Conservation (phyloP, 768 basidiomycete genomes). For the Candolleomyces efflorescens region DNA sequence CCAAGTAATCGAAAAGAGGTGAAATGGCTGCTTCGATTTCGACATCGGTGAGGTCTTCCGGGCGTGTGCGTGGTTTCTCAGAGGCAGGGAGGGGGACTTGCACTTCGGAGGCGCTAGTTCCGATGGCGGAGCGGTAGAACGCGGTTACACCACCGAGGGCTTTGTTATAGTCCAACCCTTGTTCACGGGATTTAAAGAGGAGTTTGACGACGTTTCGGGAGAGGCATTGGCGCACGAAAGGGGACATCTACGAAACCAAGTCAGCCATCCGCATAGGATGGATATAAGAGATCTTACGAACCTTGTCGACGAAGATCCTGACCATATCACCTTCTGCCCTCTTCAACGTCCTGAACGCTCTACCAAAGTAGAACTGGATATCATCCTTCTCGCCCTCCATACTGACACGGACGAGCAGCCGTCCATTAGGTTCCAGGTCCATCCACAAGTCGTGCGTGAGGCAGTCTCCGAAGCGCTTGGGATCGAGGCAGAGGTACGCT, state of each 20-base stretch:
- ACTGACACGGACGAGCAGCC: conserved; percentile 82
- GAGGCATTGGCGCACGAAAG: conserved; percentile 84
- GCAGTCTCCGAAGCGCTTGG: conserved; percentile 82
- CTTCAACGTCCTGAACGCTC: conserved; percentile 91
- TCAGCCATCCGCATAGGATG: no score
- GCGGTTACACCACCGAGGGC: conserved; percentile 79
- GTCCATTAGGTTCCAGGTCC: conserved; percentile 82
- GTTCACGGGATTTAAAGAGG: conserved; percentile 58
- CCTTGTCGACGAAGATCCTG: conserved; percentile 96
- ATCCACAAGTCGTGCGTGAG: conserved; percentile 90
- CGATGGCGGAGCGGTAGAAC: conserved; percentile 76
- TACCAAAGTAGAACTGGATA: conserved; percentile 94
- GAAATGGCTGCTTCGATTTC: conserved; percentile 93
- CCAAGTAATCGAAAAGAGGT: conserved; percentile 94
- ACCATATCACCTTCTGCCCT: conserved; percentile 95
- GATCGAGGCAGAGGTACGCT: conserved; percentile 90
- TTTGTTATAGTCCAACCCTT: conserved; percentile 80
- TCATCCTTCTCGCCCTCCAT: conserved; percentile 99
- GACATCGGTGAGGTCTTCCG: conserved; percentile 83
- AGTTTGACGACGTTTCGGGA: conserved; percentile 74
- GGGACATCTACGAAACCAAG: conserved; percentile 70
- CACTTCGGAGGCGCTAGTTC: conserved; percentile 61
- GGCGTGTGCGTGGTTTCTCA: conserved; percentile 75
- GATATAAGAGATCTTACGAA: no score
- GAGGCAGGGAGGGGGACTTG: conserved; percentile 69